These are phyloP conservation scores for Trichoderma atroviride DNA, from an alignment of 2,329 filamentous ascomycete genomes.

Conservation along the genomic window DNA sequence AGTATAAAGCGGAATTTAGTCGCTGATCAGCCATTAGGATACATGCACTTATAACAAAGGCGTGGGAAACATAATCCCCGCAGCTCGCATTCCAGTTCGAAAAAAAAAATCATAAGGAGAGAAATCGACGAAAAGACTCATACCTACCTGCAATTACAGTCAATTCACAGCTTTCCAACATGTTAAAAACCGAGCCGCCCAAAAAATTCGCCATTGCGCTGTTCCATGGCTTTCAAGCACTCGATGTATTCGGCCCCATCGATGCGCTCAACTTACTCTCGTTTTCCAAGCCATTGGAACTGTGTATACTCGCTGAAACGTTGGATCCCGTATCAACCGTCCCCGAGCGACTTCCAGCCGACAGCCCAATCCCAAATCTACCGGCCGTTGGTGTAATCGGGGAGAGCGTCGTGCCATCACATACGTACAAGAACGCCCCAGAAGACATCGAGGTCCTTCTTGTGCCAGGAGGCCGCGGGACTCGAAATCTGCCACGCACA, in stretches of 20 bases:
- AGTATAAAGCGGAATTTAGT: not conserved
- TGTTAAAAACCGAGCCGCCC: constrained; percentile 6
- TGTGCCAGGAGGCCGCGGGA: constrained; percentile 44
- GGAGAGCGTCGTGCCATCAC: constrained; percentile 40
- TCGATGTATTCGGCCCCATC: constrained; percentile 47
- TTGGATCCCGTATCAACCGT: constrained; percentile 38
- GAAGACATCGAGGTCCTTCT: constrained; percentile 44
- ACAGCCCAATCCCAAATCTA: not conserved
- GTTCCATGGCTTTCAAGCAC: constrained; percentile 42
- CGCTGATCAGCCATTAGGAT: not conserved
- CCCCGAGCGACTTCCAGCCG: not conserved
- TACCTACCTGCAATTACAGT: not conserved
- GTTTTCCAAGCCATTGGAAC: constrained; percentile 29
- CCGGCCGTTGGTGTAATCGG: constrained; percentile 33
- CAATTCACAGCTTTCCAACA: not conserved
- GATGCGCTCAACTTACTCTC: constrained; percentile 41
- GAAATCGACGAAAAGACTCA: too few relatives aligned
- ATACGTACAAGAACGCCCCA: constrained; percentile 42
- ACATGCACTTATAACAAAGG: not conserved
- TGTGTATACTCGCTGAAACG: constrained; percentile 36
- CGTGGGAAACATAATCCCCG: not conserved
- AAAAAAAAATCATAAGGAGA: not conserved
- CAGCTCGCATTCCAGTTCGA: not conserved
- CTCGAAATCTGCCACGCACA: constrained; percentile 32
- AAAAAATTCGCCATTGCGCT: constrained; percentile 40